A percentile compares a stretch with the other conserved stretches of the same genome.
These are phyloP conservation scores for Closterium sp. DNA, from an alignment of 139 green algal species.

Conservation along the genomic window DNA sequence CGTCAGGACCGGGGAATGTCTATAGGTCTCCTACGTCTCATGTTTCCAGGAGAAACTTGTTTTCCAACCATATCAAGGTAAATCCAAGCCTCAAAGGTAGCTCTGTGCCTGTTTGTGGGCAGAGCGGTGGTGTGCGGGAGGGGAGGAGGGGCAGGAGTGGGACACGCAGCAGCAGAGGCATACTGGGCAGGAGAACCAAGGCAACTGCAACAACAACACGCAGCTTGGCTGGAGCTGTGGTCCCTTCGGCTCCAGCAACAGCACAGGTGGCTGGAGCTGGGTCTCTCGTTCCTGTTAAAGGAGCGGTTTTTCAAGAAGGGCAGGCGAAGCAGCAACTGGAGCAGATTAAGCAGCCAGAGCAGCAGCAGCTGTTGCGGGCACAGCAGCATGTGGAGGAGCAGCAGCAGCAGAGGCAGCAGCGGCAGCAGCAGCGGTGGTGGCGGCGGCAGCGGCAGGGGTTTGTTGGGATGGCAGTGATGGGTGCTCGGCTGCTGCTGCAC, in stretches of 20 bases:
- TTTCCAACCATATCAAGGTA: too few species aligned
- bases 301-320: background rate
- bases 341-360: background rate
- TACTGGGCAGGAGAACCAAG: background rate
- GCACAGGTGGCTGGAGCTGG: too few species aligned
- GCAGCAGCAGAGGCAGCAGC: background rate
- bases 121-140: background rate
- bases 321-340: background rate
- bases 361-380: background rate
- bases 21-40: too few species aligned
- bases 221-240: too few species aligned
- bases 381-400: conserved; percentile 3
- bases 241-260: too few species aligned
- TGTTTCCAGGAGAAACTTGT: background rate
- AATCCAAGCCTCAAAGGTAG: background rate
- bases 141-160: conserved; percentile 7
- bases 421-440: conserved; percentile 7
- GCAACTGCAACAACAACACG: background rate
- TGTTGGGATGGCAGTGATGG: background rate
- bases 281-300: background rate
- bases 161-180: background rate
- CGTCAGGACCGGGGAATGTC: too few species aligned
- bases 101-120: background rate
- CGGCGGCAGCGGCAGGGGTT: background rate
- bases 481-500: background rate